Conservation (phyloP, 441 rosid genomes). For the Arabidopsis hybrid region DNA sequence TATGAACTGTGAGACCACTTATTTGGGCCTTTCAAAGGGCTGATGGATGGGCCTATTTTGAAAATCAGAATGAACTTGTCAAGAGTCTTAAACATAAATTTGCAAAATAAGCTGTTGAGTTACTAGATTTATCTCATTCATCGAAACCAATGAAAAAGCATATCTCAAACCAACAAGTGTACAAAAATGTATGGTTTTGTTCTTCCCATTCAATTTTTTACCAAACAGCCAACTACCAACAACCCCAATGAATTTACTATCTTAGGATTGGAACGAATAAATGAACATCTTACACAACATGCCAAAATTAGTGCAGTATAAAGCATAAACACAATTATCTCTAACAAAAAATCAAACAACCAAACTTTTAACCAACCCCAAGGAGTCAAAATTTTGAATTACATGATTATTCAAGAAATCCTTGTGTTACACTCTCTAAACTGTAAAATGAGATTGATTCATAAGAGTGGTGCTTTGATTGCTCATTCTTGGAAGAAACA, state of each 20-base stretch:
- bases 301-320: too few relatives aligned
- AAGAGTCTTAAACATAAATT: neutral
- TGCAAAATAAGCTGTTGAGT: neutral
- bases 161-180: neutral
- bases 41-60: too few relatives aligned
- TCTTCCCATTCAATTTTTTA: neutral
- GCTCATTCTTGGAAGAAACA: too few relatives aligned
- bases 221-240: neutral
- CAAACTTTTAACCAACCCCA: too few relatives aligned
- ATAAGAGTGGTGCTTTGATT: too few relatives aligned
- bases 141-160: neutral
- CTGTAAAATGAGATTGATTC: neutral
- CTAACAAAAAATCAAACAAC: too few relatives aligned
- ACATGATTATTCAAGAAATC: too few relatives aligned
- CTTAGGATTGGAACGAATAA: neutral
- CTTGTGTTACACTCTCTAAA: too few relatives aligned
- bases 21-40: neutral
- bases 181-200: neutral
- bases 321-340: too few relatives aligned
- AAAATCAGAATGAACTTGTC: neutral
- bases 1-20: neutral
- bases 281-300: too few relatives aligned
- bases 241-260: neutral
- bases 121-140: neutral
- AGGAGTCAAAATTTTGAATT: too few relatives aligned